Evolutionary conservation across 345 rosid genomes (phyloP).

Genomic region (Linum lewisii): DNA sequence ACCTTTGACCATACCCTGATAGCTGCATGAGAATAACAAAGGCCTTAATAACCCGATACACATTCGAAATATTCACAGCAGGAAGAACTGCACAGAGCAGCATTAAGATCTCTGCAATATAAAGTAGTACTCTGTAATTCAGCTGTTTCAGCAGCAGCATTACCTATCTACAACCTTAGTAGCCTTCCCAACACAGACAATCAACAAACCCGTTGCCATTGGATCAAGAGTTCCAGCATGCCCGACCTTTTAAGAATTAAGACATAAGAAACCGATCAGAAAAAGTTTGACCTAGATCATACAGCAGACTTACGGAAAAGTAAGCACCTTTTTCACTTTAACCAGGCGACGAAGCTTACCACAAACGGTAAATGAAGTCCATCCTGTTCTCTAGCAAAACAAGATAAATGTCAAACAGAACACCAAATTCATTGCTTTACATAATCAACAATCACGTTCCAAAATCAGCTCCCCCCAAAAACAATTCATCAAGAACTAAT

Average conservation of each 20-base stretch:
- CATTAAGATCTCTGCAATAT: constrained; percentile 3
- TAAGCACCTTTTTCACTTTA: constrained; percentile 75
- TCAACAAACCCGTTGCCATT: constrained; percentile 92
- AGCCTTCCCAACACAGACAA: constrained; percentile 87
- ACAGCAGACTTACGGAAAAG: not conserved
- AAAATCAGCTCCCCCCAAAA: too few relatives aligned
- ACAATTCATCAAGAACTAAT: too few relatives aligned
- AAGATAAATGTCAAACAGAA: not conserved
- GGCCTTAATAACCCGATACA: not conserved
- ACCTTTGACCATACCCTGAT: constrained; percentile 87
- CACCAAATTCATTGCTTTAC: not conserved
- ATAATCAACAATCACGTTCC: not conserved
- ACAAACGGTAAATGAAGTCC: constrained; percentile 97
- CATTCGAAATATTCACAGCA: not conserved
- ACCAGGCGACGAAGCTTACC: constrained; percentile 88
- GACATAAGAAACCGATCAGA: constrained; percentile 8
- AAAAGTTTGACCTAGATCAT: not conserved
- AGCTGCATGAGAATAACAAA: constrained; percentile 34
- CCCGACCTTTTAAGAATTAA: constrained; percentile 49
- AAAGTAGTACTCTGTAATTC: not conserved
- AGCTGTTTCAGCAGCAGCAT: constrained; percentile 12
- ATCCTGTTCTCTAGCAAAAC: constrained; percentile 35
- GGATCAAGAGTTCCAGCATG: constrained; percentile 99
- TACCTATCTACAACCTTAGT: constrained; percentile 86
- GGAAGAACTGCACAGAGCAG: not conserved